Evolutionary conservation across 305 asterid genomes (phyloP).

Genomic region (Ajuga reptans): DNA sequence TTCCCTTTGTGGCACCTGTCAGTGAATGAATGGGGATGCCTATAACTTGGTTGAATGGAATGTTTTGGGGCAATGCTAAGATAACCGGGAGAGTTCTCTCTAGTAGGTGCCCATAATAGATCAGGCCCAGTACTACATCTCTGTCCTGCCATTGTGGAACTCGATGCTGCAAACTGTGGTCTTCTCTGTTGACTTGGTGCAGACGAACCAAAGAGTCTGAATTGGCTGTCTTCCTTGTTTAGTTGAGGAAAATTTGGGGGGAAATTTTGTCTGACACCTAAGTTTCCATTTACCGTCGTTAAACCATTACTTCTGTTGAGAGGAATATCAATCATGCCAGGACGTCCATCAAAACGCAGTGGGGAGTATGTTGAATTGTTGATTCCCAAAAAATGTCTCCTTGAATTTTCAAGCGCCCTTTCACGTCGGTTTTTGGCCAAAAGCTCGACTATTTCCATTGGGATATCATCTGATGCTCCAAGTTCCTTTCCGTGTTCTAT

Average conservation of each 20-base stretch:
- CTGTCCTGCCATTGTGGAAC: slow-evolving; percentile 24
- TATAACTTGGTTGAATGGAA: slow-evolving; percentile 25
- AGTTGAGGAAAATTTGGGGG: slow-evolving; percentile 1
- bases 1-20: slow-evolving; percentile 39
- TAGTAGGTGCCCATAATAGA: slow-evolving; percentile 31
- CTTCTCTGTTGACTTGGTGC: slow-evolving; percentile 33
- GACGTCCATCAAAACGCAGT: slow-evolving; percentile 22
- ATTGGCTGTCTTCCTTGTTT: slow-evolving; percentile 26
- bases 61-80: slow-evolving; percentile 26
- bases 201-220: slow-evolving; percentile 29
- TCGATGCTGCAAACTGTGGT: slow-evolving; percentile 25
- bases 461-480: slow-evolving; percentile 58
- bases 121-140: slow-evolving; percentile 24
- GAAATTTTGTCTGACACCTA: slow-evolving; percentile 19
- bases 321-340: slow-evolving; percentile 23
- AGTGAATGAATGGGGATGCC: slow-evolving; percentile 22
- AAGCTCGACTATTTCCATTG: slow-evolving; percentile 80
- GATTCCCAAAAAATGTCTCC: slow-evolving; percentile 20
- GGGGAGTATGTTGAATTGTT: slow-evolving; percentile 23
- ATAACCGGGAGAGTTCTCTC: slow-evolving; percentile 27
- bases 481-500: slow-evolving; percentile 19
- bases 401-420: slow-evolving; percentile 38
- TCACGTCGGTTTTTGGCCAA: slow-evolving; percentile 65
- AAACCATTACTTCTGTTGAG: slow-evolving; percentile 22
- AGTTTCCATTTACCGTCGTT: slow-evolving; percentile 15